phyloP scores from a whole-genome alignment of 495 filamentous ascomycete genomes.

The Niebla homalea region DNA sequence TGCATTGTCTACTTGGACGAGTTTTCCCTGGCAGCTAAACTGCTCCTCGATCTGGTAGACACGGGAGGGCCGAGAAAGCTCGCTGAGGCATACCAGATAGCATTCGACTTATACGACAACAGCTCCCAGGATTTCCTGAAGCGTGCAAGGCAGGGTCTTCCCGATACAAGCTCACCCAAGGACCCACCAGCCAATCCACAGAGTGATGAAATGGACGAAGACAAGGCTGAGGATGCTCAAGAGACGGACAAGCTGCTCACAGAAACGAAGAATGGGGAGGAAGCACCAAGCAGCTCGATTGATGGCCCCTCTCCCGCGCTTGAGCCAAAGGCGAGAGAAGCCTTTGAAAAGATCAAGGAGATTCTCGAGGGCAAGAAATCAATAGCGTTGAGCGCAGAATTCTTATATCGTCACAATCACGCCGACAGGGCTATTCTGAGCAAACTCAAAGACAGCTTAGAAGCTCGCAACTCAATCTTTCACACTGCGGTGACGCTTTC shows the following conservation, averaged over 20 bases:
- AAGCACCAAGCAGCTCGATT: conserved; percentile 20
- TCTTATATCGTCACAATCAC: conserved; percentile 88
- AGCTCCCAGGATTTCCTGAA: conserved; percentile 92
- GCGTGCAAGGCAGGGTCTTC: conserved; percentile 74
- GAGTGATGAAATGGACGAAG: conserved; percentile 29
- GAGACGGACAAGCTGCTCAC: conserved; percentile 41
- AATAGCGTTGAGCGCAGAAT: conserved; percentile 88
- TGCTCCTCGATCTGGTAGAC: conserved; percentile 68
- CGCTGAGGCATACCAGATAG: conserved; percentile 89
- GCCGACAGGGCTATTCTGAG: conserved; percentile 81
- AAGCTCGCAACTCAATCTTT: conserved; percentile 95
- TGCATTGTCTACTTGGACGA: conserved; percentile 95
- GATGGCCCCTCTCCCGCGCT: conserved; percentile 32
- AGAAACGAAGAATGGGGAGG: conserved; percentile 23
- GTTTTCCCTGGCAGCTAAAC: conserved; percentile 77
- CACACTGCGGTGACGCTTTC: conserved; percentile 93
- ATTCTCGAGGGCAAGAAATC: conserved; percentile 85
- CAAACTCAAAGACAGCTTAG: conserved; percentile 88
- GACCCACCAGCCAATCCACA: conserved; percentile 15
- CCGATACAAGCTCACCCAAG: conserved; percentile 27
- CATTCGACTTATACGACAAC: conserved; percentile 96
- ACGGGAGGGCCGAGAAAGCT: conserved; percentile 64
- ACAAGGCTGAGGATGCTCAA: conserved; percentile 33
- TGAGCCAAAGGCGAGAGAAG: conserved; percentile 37
- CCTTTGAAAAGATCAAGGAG: conserved; percentile 65